phyloP scores from a whole-genome alignment of 768 basidiomycete genomes.

The Amylocystis lapponica region DNA sequence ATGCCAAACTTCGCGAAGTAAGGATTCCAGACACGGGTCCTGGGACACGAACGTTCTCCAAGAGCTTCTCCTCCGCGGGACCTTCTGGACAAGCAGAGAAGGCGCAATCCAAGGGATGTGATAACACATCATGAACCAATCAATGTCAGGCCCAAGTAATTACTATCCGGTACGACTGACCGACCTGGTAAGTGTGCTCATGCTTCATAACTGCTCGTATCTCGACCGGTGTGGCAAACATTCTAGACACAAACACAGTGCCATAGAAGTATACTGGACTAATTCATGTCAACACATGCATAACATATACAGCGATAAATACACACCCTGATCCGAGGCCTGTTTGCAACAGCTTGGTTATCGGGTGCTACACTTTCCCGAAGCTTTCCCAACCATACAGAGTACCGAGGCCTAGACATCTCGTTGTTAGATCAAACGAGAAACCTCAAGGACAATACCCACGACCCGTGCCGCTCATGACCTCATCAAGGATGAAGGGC shows the following conservation, averaged over 20 bases:
- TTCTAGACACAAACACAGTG: slow-evolving; percentile 70
- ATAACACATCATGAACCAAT: slow-evolving; percentile 25
- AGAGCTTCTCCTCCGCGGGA: slow-evolving; percentile 63
- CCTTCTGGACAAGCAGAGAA: slow-evolving; percentile 79
- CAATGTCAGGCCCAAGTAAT: too few species aligned
- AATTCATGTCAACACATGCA: background rate
- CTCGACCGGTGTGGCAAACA: slow-evolving; percentile 63
- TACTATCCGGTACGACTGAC: too few species aligned
- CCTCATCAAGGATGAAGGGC: slow-evolving; percentile 84
- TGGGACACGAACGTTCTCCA: slow-evolving; percentile 55
- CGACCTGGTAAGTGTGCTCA: slow-evolving; percentile 80
- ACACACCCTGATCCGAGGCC: slow-evolving; percentile 83
- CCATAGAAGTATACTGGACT: slow-evolving; percentile 75
- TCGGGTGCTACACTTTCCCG: slow-evolving; percentile 78
- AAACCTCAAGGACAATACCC: slow-evolving; percentile 31
- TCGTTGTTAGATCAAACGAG: background rate
- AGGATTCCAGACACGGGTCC: slow-evolving; percentile 50
- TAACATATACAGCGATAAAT: background rate
- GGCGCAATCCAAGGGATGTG: slow-evolving; percentile 70
- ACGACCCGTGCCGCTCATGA: slow-evolving; percentile 92
- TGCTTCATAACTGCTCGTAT: slow-evolving; percentile 75
- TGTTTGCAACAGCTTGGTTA: slow-evolving; percentile 84
- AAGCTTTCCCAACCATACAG: slow-evolving; percentile 83
- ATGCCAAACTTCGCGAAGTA: slow-evolving; percentile 49
- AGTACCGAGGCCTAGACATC: slow-evolving; percentile 68